Conservation (phyloP, 345 rosid genomes). For the Acer yangbiense region DNA sequence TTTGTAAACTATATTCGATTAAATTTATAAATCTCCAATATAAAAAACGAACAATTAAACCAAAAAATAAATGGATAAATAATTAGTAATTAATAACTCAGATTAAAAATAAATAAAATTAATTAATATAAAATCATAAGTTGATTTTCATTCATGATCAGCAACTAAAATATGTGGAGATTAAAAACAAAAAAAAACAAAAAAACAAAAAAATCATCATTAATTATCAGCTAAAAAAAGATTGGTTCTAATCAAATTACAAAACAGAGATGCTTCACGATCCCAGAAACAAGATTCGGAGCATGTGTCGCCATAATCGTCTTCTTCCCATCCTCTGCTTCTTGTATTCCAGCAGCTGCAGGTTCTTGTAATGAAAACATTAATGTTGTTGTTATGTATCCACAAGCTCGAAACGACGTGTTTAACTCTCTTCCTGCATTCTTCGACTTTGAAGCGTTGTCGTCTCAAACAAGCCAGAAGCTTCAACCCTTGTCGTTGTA, state of each 20-base stretch:
- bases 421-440: not conserved
- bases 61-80: too few species aligned
- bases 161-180: too few species aligned
- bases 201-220: not conserved
- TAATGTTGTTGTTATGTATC: not conserved
- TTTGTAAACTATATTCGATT: too few species aligned
- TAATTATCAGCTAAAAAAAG: too few species aligned
- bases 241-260: not conserved
- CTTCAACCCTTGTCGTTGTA: not conserved
- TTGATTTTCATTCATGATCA: too few species aligned
- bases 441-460: not conserved
- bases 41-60: too few species aligned
- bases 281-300: constrained; percentile 15
- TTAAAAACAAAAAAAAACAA: too few species aligned
- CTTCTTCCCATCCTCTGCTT: constrained; percentile 2
- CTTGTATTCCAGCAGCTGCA: not conserved
- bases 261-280: not conserved
- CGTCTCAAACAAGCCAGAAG: not conserved
- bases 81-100: too few species aligned
- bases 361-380: not conserved
- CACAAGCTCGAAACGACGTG: not conserved
- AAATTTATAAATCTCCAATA: too few species aligned
- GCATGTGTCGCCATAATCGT: not conserved
- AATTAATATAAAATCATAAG: too few species aligned
- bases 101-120: too few species aligned